Base-by-base conservation (phyloP, 768 basidiomycete species). In the Obba rivulosa region DNA sequence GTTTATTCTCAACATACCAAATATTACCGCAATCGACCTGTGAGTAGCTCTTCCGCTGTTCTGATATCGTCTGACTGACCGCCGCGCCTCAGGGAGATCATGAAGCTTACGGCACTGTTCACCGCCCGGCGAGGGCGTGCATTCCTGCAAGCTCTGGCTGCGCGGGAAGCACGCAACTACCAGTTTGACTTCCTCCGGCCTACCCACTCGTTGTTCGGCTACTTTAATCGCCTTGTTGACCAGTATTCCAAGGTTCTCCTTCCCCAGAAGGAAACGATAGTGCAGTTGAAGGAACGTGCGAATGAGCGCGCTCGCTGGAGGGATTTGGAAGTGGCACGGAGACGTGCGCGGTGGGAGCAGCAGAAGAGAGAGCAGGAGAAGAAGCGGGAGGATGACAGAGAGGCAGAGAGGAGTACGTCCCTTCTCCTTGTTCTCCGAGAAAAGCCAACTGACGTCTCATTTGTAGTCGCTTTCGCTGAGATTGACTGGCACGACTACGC, bases 401-500 rank as follows among this genome's bases (percentile, higher is more conserved):
- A 95, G 58, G 92, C 92, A 47, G 92, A 96, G 61, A 76, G 83
- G 69, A 77, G 91, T 82, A 62, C 59, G 89, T 77, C 14, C n/a
- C 46, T 24, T 18, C 41, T 14, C 24, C 18, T 50, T 21, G 42
- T 4, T 18, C 21, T 36, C 17, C 7, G 34, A 17, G n/a, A 14
- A 7, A 10, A 31, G 34, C 22, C 47, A n/a, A 20, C 23, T 25
- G 24, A 48, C 52, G 31, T 20, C 41, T 57, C 36, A 47, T 8
- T 50, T 45, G 5, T 51, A 87, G 89, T 83, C 67, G 95, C 94
- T 4, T 94, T 96, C 61, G 91, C 92, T 38, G 91, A 94, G 63
- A 97, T 99, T 57, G 96, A 99, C 63, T 99, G 96, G 96, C 92
- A 99, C 61, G 96, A 98, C 63, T 98, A 96, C 69, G 92, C 93